Base-by-base conservation (phyloP, 768 basidiomycete species). In the Lentinus tigrinus region DNA sequence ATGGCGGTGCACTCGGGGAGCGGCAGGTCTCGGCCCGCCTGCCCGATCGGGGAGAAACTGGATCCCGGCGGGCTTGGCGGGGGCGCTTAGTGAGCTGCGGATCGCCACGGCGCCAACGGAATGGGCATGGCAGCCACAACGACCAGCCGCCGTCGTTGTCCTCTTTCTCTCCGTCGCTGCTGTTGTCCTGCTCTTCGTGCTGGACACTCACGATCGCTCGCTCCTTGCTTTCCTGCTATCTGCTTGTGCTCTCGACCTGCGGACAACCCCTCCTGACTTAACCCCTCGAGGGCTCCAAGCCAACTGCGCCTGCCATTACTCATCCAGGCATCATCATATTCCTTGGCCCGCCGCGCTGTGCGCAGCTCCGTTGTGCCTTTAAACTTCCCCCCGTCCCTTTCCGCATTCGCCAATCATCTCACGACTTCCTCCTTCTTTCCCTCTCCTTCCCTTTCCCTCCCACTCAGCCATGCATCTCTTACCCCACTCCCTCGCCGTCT, bases 301-400 rank as follows among this genome's bases (percentile, higher is more conserved):
- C 17, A 8, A 13, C 23, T 23, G 43, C 43, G 51, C 49, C 38
- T 28, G 24, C 39, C 47, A 57, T 62, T 62, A 58, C 56, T 56
- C 62, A 63, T 49, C 52, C 43, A 53, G 42, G 47, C 61, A 59
- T 59, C 61, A 59, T 59, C 57, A 52, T 47, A 47, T 52, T n/a
- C 58, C 58, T 59, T 59, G 55, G 58, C 57, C 57, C 38, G 47
- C 62, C 56, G 63, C 63, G 59, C 63, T 60, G 63, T 58, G 63
- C 63, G 63, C 63, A 64, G 63, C 54, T 60, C 46, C 50, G 46
- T 19, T 48, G 26, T 49, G 48, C 46, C 43, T 52, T 62, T 54
- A 16, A 52, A 44, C 52, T 36, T 52, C 56, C 51, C 50, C 52
- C 56, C 36, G 52, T 54, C 61, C 36, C 47, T 57, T 16, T 16